Conservation (phyloP, 768 basidiomycete genomes). For the Xerocomellus intermedius region DNA sequence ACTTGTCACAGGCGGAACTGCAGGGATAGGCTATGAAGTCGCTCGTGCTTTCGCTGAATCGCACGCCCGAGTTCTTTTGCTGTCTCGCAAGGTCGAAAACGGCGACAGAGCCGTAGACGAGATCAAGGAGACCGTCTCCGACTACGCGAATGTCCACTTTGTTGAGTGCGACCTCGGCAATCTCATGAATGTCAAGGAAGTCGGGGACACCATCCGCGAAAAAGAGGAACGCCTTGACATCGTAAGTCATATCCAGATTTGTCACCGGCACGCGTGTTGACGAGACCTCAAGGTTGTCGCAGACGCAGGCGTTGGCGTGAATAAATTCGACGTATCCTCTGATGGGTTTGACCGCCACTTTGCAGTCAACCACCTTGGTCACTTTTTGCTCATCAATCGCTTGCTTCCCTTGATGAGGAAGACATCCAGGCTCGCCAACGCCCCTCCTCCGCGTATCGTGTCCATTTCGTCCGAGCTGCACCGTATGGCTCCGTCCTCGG, state of each 20-base stretch:
- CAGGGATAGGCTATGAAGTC: constrained; percentile 1
- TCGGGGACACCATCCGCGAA: neutral
- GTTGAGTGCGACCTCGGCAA: neutral
- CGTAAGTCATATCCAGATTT: neutral
- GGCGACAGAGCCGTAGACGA: neutral
- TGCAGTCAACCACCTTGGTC: neutral
- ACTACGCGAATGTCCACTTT: neutral
- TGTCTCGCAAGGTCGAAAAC: neutral
- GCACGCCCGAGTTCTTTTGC: neutral
- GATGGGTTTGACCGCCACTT: neutral
- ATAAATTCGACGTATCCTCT: neutral
- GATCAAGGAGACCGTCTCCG: constrained; percentile 1
- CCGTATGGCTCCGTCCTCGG: neutral
- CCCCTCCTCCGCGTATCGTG: neutral
- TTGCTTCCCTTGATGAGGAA: constrained; percentile 4
- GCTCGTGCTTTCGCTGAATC: neutral
- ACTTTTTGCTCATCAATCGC: neutral
- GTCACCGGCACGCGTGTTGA: neutral
- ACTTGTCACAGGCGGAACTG: neutral
- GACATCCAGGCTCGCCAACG: neutral
- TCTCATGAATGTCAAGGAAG: neutral
- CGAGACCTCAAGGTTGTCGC: neutral
- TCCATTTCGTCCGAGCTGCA: constrained; percentile 4
- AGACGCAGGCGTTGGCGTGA: neutral
- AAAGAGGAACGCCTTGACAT: neutral